phyloP scores from a whole-genome alignment of 2,329 filamentous ascomycete species.

The Fusarium chaquense region DNA sequence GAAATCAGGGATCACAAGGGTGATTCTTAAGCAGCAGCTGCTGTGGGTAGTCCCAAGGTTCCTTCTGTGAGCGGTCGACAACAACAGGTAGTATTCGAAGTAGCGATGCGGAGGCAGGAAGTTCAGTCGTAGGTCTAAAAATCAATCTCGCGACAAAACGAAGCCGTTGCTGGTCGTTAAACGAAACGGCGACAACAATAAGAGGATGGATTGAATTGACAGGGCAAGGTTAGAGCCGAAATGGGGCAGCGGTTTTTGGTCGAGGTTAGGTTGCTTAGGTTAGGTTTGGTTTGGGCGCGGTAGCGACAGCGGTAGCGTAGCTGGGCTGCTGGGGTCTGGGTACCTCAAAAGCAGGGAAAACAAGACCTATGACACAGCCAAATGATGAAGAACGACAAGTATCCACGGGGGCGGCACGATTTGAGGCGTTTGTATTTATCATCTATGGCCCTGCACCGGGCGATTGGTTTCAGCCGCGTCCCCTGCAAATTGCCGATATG shows the following conservation, averaged over 20 bases:
- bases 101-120: conserved; percentile 2
- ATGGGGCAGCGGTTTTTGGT: conserved; percentile 36
- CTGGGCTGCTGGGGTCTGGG: conserved; percentile 32
- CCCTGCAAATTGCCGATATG: conserved; percentile 25
- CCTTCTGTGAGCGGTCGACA: conserved; percentile 5
- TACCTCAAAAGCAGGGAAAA: conserved; percentile 36
- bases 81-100: background rate
- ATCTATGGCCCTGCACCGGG: background rate
- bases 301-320: conserved; percentile 4
- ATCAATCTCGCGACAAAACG: conserved; percentile 26
- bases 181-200: conserved; percentile 19
- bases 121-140: background rate
- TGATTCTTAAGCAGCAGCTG: conserved; percentile 36
- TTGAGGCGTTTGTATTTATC: conserved; percentile 37
- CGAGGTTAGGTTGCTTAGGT: conserved; percentile 16
- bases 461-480: conserved; percentile 35
- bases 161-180: conserved; percentile 24
- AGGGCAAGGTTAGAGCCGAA: conserved; percentile 27
- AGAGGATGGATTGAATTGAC: conserved; percentile 20
- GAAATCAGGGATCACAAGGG: conserved; percentile 35
- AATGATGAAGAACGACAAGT: conserved; percentile 21
- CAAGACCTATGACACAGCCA: conserved; percentile 21
- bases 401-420: conserved; percentile 22
- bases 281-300: conserved; percentile 29
- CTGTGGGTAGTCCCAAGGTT: conserved; percentile 16